Base-by-base conservation (phyloP, 2,329 filamentous ascomycete species). In the Colletotrichum salicis region DNA sequence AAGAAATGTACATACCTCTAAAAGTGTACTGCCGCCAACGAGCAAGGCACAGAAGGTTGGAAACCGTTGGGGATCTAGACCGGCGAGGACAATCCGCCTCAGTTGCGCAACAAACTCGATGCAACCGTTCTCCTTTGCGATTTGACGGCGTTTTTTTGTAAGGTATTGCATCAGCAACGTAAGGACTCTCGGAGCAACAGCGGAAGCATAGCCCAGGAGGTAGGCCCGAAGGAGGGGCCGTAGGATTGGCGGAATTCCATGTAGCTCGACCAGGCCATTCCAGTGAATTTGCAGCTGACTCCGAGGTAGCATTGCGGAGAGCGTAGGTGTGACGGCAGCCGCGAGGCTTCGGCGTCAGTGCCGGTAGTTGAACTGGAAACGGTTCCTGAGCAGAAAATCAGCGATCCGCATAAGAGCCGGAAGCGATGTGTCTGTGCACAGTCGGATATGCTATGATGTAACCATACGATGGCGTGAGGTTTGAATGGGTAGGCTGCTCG, bases 1-100 rank as follows among this genome's bases (percentile, higher is more conserved):
- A 57, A 58, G 69, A n/a, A 67, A 31, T 33, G 29, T 56, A 76
- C 84, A 76, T 81, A 88, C 89, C 84, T 90, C 85, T n/a, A 91
- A 77, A n/a, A 91, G 78, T 29, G 89, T 90, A 73, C 86, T 87
- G 51, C 89, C 89, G 41, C 90, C 90, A 51, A 89, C 86, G 11
- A 92, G 80, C 7, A 85, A 82, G 8, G 89, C 90, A 77, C 90
- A 92, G 77, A 92, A 92, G 4, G 89, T 84, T 55, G 90, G 89
- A 76, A 92, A 92, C 10, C 89, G 84, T 71, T 86, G 86, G 67
- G 82, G 81, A 56, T 89, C 87, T 19, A 91, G 80, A 3, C 88
- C 89, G 8, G 84, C 84, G 52, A 80, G 81, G 41, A 91, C 77
- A 68, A 89, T 86, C 55, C 77, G 81, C 65, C 64, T 78, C 76